A percentile compares a stretch with the other conserved stretches of the same genome.
Evolutionary conservation across 2,329 filamentous ascomycete genomes (phyloP).

Genomic region (Aspergillus luchuensis): DNA sequence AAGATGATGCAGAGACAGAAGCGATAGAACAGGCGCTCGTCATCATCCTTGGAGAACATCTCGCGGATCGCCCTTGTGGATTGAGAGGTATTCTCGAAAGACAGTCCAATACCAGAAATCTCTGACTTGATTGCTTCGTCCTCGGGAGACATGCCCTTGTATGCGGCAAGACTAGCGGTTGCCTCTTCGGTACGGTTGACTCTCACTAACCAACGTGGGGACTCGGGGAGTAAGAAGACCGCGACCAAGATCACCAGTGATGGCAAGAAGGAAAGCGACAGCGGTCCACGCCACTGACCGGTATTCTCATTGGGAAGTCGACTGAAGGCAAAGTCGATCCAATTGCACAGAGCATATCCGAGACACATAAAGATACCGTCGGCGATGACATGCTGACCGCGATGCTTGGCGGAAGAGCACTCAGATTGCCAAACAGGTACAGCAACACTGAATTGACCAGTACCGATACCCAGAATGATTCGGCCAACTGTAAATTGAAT

Average conservation of each 20-base stretch:
- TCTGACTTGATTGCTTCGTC: conserved; percentile 19
- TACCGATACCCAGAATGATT: conserved; percentile 52
- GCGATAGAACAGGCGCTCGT: conserved; percentile 25
- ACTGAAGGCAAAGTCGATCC: conserved; percentile 53
- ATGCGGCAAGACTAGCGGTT: conserved; percentile 15
- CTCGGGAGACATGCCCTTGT: conserved; percentile 15
- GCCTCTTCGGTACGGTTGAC: conserved; percentile 24
- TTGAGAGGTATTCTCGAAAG: conserved; percentile 19
- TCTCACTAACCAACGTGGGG: conserved; percentile 32
- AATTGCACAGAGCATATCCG: conserved; percentile 35
- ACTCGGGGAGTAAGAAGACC: conserved; percentile 56
- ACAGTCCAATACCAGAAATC: conserved; percentile 22
- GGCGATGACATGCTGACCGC: conserved; percentile 53
- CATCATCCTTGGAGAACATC: conserved; percentile 13
- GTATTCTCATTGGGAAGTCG: no score
- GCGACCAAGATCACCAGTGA: conserved; percentile 52
- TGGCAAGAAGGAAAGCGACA: conserved; percentile 58
- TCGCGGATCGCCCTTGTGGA: not conserved
- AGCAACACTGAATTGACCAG: conserved; percentile 50
- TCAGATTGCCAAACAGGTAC: conserved; percentile 55
- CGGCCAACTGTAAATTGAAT: conserved; percentile 52
- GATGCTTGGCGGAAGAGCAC: conserved; percentile 50
- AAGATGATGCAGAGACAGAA: conserved; percentile 23
- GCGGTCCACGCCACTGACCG: conserved; percentile 54
- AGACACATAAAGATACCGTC: conserved; percentile 49